Conservation (phyloP, 2,329 filamentous ascomycete genomes). For the Coniochaeta sp. region DNA sequence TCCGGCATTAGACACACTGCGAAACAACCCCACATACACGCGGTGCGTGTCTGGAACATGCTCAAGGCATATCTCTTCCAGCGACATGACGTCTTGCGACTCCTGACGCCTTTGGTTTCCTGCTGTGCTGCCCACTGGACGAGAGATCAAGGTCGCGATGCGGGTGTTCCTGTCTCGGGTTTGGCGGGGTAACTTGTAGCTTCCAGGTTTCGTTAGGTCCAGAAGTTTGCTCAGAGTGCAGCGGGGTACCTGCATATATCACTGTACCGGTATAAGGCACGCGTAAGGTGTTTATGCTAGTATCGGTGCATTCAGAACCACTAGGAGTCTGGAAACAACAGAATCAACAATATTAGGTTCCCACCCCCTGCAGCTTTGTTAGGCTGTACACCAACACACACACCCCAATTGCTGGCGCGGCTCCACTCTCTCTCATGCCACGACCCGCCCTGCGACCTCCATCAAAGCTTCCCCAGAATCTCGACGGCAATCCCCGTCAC, state of each 20-base stretch:
- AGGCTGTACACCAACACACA: no score
- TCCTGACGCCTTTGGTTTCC: background rate
- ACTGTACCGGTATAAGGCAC: no score
- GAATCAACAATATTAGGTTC: no score
- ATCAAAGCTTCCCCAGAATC: conserved; percentile 4
- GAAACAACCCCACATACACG: conserved; percentile 70
- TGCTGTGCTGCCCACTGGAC: background rate
- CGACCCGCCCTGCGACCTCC: background rate
- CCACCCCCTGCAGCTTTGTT: no score
- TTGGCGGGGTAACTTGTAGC: background rate
- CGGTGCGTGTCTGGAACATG: conserved; percentile 63
- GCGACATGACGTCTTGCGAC: conserved; percentile 13
- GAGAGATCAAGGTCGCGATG: no score
- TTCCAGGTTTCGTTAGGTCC: background rate
- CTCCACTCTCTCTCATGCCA: background rate
- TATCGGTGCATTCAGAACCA: background rate
- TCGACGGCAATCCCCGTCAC: conserved; percentile 15
- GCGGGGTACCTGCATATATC: background rate
- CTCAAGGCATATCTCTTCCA: conserved; percentile 66
- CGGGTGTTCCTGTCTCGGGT: background rate
- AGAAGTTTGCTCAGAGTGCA: background rate
- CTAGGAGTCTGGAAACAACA: no score
- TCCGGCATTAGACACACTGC: conserved; percentile 65
- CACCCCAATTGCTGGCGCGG: background rate
- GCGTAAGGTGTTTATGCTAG: background rate